phyloP scores from a whole-genome alignment of 1,284 basidiomycete species.

The Lentinus polychrous region DNA sequence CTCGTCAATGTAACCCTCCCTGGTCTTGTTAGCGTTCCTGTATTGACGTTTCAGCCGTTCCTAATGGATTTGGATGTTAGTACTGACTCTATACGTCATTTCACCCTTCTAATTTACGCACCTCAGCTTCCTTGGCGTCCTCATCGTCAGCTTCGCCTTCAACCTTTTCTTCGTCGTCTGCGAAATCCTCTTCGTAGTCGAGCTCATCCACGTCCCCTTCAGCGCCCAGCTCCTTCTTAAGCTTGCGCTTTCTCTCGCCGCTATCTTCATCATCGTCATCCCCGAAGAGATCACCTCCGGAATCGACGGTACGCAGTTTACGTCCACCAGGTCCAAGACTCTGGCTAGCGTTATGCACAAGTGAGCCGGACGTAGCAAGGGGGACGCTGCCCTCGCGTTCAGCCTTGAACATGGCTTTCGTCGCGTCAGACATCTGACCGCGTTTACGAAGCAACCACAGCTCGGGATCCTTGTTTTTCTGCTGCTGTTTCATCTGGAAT shows the following conservation, averaged over 20 bases:
- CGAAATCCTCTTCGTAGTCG: conserved; percentile 78
- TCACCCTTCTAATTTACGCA: conserved; percentile 22
- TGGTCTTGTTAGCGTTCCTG: conserved; percentile 65
- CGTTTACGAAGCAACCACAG: conserved; percentile 60
- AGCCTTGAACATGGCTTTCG: conserved; percentile 58
- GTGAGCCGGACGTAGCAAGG: conserved; percentile 28
- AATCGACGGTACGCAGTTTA: conserved; percentile 55
- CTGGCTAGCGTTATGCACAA: conserved; percentile 42
- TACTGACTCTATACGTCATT: not conserved
- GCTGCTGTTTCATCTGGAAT: conserved; percentile 40
- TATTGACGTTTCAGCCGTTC: conserved; percentile 83
- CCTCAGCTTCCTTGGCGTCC: conserved; percentile 82
- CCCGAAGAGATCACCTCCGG: conserved; percentile 51
- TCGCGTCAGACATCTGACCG: conserved; percentile 53
- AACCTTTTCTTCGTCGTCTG: conserved; percentile 81
- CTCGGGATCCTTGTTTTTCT: conserved; percentile 67
- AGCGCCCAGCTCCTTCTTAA: conserved; percentile 52
- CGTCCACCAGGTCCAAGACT: conserved; percentile 62
- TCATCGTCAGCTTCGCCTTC: conserved; percentile 74
- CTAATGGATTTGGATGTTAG: conserved; percentile 29
- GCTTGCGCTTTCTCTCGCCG: conserved; percentile 33
- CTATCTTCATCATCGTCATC: conserved; percentile 57
- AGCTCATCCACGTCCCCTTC: conserved; percentile 79
- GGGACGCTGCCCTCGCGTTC: conserved; percentile 42
- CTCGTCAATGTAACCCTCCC: conserved; percentile 63